A percentile compares a stretch with the other conserved stretches of the same genome.
Evolutionary conservation across 2,329 filamentous ascomycete genomes (phyloP).

Genomic region (Ceratocystis papillata): DNA sequence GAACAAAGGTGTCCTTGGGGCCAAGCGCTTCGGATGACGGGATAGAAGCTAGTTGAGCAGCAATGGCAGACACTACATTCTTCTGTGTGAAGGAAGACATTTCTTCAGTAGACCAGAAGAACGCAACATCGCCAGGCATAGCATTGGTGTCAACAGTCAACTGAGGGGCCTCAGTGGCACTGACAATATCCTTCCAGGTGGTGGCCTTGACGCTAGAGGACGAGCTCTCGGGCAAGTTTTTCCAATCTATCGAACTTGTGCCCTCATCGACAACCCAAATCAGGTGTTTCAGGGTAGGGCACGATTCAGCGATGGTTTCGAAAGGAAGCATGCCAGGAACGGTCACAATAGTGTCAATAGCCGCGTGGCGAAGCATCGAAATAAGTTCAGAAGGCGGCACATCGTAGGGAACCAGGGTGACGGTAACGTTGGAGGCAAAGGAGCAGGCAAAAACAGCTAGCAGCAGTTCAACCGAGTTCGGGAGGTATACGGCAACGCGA

Average conservation of each 20-base stretch:
- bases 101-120: conserved; percentile 59
- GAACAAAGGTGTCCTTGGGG: conserved; percentile 69
- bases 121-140: conserved; percentile 46
- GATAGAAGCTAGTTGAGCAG: conserved; percentile 64
- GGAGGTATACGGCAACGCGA: conserved; percentile 78
- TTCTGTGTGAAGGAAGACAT: conserved; percentile 71
- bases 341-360: conserved; percentile 72
- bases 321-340: conserved; percentile 80
- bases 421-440: conserved; percentile 70
- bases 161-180: conserved; percentile 50
- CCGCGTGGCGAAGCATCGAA: conserved; percentile 59
- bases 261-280: conserved; percentile 90
- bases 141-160: conserved; percentile 52
- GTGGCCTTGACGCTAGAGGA: conserved; percentile 65
- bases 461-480: conserved; percentile 85
- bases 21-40: conserved; percentile 64
- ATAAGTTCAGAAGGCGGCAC: conserved; percentile 58
- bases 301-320: conserved; percentile 56
- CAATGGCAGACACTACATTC: conserved; percentile 81
- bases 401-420: conserved; percentile 77
- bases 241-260: conserved; percentile 91
- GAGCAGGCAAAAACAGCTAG: conserved; percentile 73
- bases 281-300: conserved; percentile 61
- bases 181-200: conserved; percentile 87
- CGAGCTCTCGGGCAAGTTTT: conserved; percentile 68